These are phyloP conservation scores for Cryptosporidium ubiquitum DNA, from an alignment of 169 alveolate genomes.

Conservation along the genomic window DNA sequence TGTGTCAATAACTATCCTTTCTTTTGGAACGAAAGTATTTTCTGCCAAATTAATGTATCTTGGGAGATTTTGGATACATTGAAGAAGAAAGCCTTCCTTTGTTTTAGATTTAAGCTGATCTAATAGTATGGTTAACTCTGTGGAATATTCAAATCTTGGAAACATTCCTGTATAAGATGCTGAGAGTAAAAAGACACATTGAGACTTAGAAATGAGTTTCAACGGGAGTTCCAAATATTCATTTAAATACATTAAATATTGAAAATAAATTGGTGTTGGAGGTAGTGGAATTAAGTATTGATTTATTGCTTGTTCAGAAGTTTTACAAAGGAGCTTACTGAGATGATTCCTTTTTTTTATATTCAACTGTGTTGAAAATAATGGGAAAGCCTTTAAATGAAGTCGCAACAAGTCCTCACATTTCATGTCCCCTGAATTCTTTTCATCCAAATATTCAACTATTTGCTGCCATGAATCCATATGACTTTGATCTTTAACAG, in stretches of 20 bases:
- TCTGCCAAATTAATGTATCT: constrained; percentile 39
- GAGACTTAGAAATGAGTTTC: constrained; percentile 12
- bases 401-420: constrained; percentile 36
- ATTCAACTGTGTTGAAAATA: not conserved
- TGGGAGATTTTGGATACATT: constrained; percentile 18
- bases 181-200: constrained; percentile 46
- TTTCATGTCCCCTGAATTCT: not conserved
- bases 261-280: constrained; percentile 46
- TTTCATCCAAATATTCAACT: not conserved
- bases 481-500: not conserved
- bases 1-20: not conserved
- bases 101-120: not conserved
- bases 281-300: constrained; percentile 12
- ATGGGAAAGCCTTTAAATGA: constrained; percentile 17
- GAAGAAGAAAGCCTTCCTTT: not conserved
- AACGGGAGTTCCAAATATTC: constrained; percentile 59
- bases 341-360: constrained; percentile 1
- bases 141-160: constrained; percentile 35
- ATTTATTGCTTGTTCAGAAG: constrained; percentile 46
- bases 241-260: constrained; percentile 44
- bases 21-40: constrained; percentile 28
- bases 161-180: constrained; percentile 72
- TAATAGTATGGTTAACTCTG: constrained; percentile 37
- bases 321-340: constrained; percentile 7
- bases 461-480: constrained; percentile 30